Base-by-base conservation (phyloP, 192 early-diverging fungal species). In the Powellomyces hirtus region DNA sequence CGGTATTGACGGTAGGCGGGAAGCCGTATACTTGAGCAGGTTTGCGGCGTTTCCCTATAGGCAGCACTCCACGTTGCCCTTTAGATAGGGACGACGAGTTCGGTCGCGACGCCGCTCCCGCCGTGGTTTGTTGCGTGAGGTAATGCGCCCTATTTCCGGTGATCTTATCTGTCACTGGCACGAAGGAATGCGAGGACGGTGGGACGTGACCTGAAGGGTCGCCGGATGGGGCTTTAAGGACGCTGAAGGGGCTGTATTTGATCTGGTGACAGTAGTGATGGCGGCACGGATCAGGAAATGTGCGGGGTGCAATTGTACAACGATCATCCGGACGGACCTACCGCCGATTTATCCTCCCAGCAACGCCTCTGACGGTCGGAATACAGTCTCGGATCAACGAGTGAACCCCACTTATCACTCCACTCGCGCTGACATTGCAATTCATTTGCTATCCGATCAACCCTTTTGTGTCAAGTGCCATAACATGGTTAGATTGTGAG, bases 131-230 rank as follows among this genome's bases (percentile, higher is more conserved):
- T 16, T 10, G 55, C 13, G 13, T 38, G 1, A 36, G 38, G 60
- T 56, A 56, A 22, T 52, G 22, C 20, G 62, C 18, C 4, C 69
- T 46, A 24, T 42, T n/a, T 4, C 70, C 70, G 29, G 70, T 72
- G 29, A 72, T 59, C 38, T 72, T 88, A 77, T 24, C 88, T 89
- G 55, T 89, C 84, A 13, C 92, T 90, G 75, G 94, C 88, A n/a
- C 86, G 34, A 42, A 63, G 64, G 30, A 59, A 38, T 34, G 58
- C 45, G 68, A 59, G 38, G 38, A 71, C 29, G 16, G 5, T 8
- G 42, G 61, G 61, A 13, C 42, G 38, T 27, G 36, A 38, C 31
- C 53, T 29, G 36, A 16, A 4, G 59, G 59, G 35, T 60, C 59
- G 59, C 36, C 59, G 59, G 34, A 33, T 3, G 59, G 59, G 10